Evolutionary conservation across 805 yeast species (phyloP).

Genomic region (Candida tallmaniae): DNA sequence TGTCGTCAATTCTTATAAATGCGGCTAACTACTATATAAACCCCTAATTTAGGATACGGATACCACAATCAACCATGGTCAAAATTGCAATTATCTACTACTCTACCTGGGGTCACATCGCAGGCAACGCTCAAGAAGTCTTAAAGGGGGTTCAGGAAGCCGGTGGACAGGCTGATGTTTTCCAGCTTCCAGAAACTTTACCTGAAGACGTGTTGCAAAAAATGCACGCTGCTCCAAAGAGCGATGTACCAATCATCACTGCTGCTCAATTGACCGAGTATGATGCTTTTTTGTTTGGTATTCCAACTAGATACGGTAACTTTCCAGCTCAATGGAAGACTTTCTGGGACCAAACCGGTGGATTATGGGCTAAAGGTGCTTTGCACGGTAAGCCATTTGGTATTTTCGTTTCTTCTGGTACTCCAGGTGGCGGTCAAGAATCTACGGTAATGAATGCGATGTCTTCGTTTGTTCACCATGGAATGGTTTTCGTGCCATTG

Average conservation of each 20-base stretch:
- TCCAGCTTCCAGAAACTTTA: conserved; percentile 73
- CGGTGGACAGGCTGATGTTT: conserved; percentile 64
- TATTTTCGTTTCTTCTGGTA: conserved; percentile 67
- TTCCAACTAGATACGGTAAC: conserved; percentile 83
- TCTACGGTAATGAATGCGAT: conserved; percentile 59
- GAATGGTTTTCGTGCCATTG: conserved; percentile 73
- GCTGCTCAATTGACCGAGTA: conserved; percentile 52
- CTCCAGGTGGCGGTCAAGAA: conserved; percentile 84
- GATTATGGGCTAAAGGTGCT: conserved; percentile 72
- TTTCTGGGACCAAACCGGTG: conserved; percentile 77
- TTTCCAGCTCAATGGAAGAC: conserved; percentile 74
- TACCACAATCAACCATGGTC: no score
- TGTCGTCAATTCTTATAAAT: no score
- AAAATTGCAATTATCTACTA: conserved; percentile 46
- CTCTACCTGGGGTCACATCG: conserved; percentile 77
- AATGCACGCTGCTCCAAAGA: conserved; percentile 57
- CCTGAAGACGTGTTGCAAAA: conserved; percentile 49
- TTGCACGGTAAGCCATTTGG: conserved; percentile 73
- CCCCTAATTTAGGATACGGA: no score
- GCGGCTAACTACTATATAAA: no score
- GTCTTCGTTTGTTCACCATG: conserved; percentile 71
- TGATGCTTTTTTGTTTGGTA: conserved; percentile 82
- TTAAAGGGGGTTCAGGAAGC: conserved; percentile 66
- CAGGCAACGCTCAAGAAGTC: conserved; percentile 60
- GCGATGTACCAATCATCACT: conserved; percentile 55